phyloP scores from a whole-genome alignment of 768 basidiomycete genomes.

The Lactifluus hygrophoroides region DNA sequence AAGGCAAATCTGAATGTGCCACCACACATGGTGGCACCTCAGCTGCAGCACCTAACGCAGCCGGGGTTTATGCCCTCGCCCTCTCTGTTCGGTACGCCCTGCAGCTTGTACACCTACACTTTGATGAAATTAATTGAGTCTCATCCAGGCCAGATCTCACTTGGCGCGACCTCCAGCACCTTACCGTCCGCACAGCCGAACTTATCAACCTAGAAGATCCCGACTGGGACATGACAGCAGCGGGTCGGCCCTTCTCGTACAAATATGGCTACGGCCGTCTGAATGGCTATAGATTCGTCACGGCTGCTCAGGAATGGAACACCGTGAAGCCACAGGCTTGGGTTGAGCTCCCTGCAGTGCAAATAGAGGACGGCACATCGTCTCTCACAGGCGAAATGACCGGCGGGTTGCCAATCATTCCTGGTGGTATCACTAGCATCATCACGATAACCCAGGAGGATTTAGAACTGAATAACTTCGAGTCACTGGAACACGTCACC shows the following conservation, averaged over 20 bases:
- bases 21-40: conserved; percentile 90
- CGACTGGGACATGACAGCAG: conserved; percentile 83
- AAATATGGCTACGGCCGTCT: conserved; percentile 94
- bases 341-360: conserved; percentile 68
- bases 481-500: conserved; percentile 85
- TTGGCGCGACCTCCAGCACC: conserved; percentile 94
- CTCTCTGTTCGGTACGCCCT: conserved; percentile 67
- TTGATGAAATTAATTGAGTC: conserved; percentile 6
- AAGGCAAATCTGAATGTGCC: conserved; percentile 76
- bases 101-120: neutral
- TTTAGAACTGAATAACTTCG: conserved; percentile 69
- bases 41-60: conserved; percentile 95
- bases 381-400: conserved; percentile 41
- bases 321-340: conserved; percentile 92
- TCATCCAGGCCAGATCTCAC: conserved; percentile 74
- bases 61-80: conserved; percentile 86
- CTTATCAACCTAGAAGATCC: conserved; percentile 83
- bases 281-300: conserved; percentile 76
- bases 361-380: conserved; percentile 54
- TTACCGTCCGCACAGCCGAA: conserved; percentile 69
- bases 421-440: conserved; percentile 55
- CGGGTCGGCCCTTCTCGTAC: conserved; percentile 67
- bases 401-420: conserved; percentile 58
- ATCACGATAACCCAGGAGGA: conserved; percentile 59
- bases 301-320: conserved; percentile 71